Evolutionary conservation across 805 yeast species (phyloP), one percentile per base, ranked within the genome.

Genomic region (Nakazawaea sp.): DNA sequence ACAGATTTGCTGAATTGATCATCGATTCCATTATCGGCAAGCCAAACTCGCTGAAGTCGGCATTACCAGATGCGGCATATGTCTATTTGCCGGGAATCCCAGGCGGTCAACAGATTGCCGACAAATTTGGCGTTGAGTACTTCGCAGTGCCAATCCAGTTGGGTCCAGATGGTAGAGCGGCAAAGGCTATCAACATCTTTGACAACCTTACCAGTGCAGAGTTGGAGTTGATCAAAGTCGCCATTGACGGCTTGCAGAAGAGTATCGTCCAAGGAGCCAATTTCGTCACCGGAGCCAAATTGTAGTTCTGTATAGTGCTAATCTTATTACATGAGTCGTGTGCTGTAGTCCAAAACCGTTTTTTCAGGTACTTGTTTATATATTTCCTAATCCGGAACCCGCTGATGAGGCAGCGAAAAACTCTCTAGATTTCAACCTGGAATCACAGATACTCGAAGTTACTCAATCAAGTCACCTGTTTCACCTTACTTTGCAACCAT

Each of bases 1-100:
- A 74, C 68, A 72, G 80, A 49, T 82, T 87, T 57, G 83, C 88
- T 21, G 79, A 75, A 45, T 62, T 64, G 27, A 57, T 66, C 39
- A 52, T 56, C 48, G 66, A 64, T 29, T 47, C 51, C 55, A 67
- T 49, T 60, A 63, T 64, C 40, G 63, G 41, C 5, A 33, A 18
- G n/a, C 3, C 19, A 4, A 11, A 15, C 7, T 12, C 30, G 5
- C 3, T 4, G 4, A 5, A 2, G 15, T 18, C 27, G 11, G 6
- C 12, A 9, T 29, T 55, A 3, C 66, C 72, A 4, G 78, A 72
- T 44, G 64, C 73, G 8, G 62, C 76, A 3, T 72, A 64, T 49
- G 55, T 72, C 23, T 74, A 74, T 51, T 67, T 81, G 44, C 73
- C 75, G 11, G 78, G 75, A 15, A 50, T 74, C 18, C 59, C 59